Percentiles rank a stretch among this genome's conserved stretches.
Evolutionary conservation across 106 monocot genomes (phyloP).

Genomic region (Alisma plantagoaquatica): DNA sequence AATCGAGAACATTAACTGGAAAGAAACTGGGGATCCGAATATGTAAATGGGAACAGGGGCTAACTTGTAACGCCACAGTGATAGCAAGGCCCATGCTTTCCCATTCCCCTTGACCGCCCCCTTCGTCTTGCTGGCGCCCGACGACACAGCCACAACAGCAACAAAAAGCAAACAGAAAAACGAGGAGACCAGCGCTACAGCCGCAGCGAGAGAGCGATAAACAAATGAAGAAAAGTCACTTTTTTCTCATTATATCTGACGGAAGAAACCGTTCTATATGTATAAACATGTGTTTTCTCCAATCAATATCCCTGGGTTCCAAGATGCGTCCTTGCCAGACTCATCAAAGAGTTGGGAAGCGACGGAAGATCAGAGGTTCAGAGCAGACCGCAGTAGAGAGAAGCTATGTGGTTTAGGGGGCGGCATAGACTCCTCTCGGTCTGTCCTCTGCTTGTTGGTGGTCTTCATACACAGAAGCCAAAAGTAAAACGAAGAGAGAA

Average conservation of each 20-base stretch:
- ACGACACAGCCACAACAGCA: constrained; percentile 6
- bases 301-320: constrained; percentile 15
- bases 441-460: neutral
- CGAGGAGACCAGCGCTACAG: too few species aligned
- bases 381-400: constrained; percentile 11
- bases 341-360: constrained; percentile 18
- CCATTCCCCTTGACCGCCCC: constrained; percentile 36
- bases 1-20: neutral
- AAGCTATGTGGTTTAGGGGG: too few species aligned
- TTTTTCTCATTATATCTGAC: too few species aligned
- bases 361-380: neutral
- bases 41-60: constrained; percentile 31
- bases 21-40: neutral
- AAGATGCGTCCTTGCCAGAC: constrained; percentile 15
- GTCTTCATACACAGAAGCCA: neutral
- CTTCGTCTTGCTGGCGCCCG: constrained; percentile 14
- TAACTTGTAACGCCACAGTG: constrained; percentile 99
- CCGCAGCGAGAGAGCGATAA: neutral
- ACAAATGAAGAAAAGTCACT: constrained; percentile 11
- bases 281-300: constrained; percentile 4
- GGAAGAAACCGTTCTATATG: neutral
- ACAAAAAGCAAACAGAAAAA: constrained; percentile 11
- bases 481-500: neutral
- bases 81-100: constrained; percentile 93
- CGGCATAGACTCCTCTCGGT: too few species aligned